Evolutionary conservation across 2,329 filamentous ascomycete genomes (phyloP).

Genomic region (Raffaelea deltoideospora): DNA sequence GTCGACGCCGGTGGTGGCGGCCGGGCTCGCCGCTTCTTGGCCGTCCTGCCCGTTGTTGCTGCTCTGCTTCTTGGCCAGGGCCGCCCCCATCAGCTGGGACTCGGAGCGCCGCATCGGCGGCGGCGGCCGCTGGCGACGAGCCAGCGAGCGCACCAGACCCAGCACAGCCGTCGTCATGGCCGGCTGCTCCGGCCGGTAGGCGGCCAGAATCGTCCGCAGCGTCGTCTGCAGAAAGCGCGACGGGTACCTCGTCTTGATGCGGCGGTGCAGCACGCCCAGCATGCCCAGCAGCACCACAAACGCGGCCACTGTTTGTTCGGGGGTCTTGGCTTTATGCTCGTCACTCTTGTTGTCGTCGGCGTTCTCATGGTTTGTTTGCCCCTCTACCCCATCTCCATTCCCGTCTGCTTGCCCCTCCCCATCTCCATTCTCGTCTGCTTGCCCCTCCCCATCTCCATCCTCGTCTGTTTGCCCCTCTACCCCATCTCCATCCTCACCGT

Average conservation of each 20-base stretch:
- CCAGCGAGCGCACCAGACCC: constrained; percentile 54
- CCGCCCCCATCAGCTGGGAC: constrained; percentile 1
- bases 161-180: constrained; percentile 57
- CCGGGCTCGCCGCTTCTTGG: neutral
- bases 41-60: neutral
- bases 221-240: constrained; percentile 66
- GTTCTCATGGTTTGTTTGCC: constrained; percentile 14
- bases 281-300: constrained; percentile 42
- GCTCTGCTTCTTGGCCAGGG: neutral
- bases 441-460: constrained; percentile 18
- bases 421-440: constrained; percentile 11
- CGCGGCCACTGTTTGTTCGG: constrained; percentile 7
- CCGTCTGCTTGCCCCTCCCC: constrained; percentile 15
- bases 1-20: neutral
- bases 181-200: constrained; percentile 47
- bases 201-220: constrained; percentile 54
- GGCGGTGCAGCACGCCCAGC: constrained; percentile 55
- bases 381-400: constrained; percentile 18
- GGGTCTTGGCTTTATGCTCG: constrained; percentile 2
- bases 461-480: constrained; percentile 15
- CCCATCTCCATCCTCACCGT: neutral
- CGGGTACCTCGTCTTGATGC: constrained; percentile 63
- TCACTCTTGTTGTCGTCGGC: constrained; percentile 14
- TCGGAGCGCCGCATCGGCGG: constrained; percentile 40
- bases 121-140: constrained; percentile 49